Base-by-base conservation (phyloP, 331 rosid species). In the Cydonia oblonga region DNA sequence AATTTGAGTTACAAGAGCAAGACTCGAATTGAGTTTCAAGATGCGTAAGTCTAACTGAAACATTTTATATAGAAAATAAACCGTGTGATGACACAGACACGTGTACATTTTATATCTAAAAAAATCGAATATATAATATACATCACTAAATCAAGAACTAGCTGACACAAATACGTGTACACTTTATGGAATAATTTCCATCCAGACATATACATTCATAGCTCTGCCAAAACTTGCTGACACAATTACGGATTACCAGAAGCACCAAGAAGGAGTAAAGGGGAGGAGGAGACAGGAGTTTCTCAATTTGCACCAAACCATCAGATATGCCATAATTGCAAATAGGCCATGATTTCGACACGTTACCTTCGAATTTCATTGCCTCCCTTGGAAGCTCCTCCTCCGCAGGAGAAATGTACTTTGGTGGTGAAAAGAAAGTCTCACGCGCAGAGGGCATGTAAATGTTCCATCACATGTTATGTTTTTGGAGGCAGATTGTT, bases 291-390 rank as follows among this genome's bases (percentile, higher is more conserved):
- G n/a, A 64, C 51, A 35, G 19, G 28, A 64, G 49, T 12, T 20
- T 69, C 28, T 28, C 10, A 9, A 23, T 25, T 42, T 42, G 51
- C 72, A 77, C 76, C 81, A n/a, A 86, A 82, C 86, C 24, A 83
- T 84, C 85, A 76, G 83, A 84, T 76, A 77, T 53, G 64, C 54
- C 78, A 83, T 86, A 19, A 86, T 80, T 79, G 69, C 83, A 64
- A 12, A 60, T 14, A 40, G 81, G 16, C 70, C 3, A 63, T 44
- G 87, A 86, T 61, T 70, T 80, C 29, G 84, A 83, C 85, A 15
- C 69, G 26, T 74, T 74, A 86, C 80, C 87, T 65, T 61, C 66
- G 66, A 61, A 46, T 88, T 81, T 85, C 88, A 1, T 25, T 25
- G 64, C 64, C 35, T 25, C 35, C 35, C 87, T 86, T 89, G 30